phyloP scores from a whole-genome alignment of 306 rosid species.

The Luffa aegyptiaca region DNA sequence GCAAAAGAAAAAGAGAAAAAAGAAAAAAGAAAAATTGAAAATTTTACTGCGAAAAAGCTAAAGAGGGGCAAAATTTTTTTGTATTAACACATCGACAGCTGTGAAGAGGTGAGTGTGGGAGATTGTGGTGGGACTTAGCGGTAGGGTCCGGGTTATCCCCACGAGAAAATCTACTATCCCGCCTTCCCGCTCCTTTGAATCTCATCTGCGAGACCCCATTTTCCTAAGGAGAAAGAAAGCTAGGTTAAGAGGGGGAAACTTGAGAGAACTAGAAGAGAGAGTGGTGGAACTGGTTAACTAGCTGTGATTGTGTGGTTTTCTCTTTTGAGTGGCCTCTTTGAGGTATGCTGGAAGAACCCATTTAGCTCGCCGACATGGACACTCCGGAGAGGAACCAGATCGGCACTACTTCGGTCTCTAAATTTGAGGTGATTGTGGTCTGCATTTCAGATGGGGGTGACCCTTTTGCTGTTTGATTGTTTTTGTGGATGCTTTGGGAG shows the following conservation, averaged over 20 bases:
- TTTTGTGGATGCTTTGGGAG: background rate
- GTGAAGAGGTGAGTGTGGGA: constrained; percentile 15
- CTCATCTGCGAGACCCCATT: constrained; percentile 22
- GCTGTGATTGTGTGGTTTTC: background rate
- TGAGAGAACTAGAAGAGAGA: background rate
- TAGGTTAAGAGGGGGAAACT: constrained; percentile 9
- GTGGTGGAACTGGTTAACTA: background rate
- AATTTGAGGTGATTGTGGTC: constrained; percentile 44
- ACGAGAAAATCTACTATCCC: constrained; percentile 42
- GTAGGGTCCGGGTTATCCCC: constrained; percentile 50
- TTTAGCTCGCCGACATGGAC: constrained; percentile 37
- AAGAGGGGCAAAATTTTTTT: background rate
- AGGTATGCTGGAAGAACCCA: background rate
- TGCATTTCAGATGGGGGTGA: background rate
- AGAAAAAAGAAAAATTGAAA: background rate
- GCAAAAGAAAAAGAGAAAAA: background rate
- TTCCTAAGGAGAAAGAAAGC: constrained; percentile 9
- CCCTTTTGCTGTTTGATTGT: background rate
- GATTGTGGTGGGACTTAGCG: constrained; percentile 20
- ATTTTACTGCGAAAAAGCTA: background rate
- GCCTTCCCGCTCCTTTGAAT: constrained; percentile 49
- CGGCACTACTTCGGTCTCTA: constrained; percentile 45
- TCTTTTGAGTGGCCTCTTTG: background rate
- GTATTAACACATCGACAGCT: constrained; percentile 14
- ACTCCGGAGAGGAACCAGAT: constrained; percentile 78